Evolutionary conservation across 2,329 filamentous ascomycete species (phyloP).

Genomic region (Aspergillus brasiliensis): DNA sequence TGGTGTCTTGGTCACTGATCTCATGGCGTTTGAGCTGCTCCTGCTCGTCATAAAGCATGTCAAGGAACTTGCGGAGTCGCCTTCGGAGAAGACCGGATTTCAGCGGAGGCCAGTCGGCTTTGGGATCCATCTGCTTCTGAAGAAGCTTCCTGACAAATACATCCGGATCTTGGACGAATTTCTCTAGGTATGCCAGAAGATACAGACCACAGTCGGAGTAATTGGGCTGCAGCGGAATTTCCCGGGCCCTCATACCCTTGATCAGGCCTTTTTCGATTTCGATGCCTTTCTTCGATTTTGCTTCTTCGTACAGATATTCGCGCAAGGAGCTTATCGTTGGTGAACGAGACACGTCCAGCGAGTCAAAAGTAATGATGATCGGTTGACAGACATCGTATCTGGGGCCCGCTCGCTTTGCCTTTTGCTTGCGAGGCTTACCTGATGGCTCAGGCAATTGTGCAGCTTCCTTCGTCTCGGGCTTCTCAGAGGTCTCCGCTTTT

Average conservation of each 20-base stretch:
- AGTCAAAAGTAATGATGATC: constrained; percentile 84
- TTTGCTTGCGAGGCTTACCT: constrained; percentile 22
- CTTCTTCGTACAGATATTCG: constrained; percentile 76
- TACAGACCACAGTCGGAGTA: constrained; percentile 89
- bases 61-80: constrained; percentile 67
- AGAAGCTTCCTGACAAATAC: constrained; percentile 69
- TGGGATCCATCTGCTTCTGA: constrained; percentile 61
- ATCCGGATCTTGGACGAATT: constrained; percentile 76
- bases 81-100: constrained; percentile 61
- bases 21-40: constrained; percentile 39
- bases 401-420: constrained; percentile 32
- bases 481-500: constrained; percentile 15
- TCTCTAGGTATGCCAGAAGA: constrained; percentile 78
- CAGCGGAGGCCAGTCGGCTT: constrained; percentile 58
- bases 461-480: constrained; percentile 14
- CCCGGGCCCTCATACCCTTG: constrained; percentile 68
- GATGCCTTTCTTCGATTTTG: constrained; percentile 61
- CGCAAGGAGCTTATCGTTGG: constrained; percentile 69
- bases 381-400: constrained; percentile 59
- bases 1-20: constrained; percentile 39
- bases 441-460: constrained; percentile 15
- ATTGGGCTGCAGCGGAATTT: constrained; percentile 79
- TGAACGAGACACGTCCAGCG: constrained; percentile 67
- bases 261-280: constrained; percentile 49
- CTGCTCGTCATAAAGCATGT: constrained; percentile 64